Conservation (phyloP, 2,329 filamentous ascomycete genomes). For the Lecanosticta acicola region DNA sequence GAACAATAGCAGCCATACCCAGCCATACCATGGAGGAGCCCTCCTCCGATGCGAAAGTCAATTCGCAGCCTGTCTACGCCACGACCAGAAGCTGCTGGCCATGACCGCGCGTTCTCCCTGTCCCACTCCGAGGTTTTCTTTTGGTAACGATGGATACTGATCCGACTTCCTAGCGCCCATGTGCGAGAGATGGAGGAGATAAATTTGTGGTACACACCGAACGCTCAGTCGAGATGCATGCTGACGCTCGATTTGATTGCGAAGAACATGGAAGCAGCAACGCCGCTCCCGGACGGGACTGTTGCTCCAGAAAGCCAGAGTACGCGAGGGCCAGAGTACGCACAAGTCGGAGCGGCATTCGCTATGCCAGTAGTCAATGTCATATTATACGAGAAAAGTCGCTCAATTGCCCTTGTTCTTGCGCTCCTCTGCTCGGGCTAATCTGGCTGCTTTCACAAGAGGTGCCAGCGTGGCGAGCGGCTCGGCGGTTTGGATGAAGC, state of each 20-base stretch:
- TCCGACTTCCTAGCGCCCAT: conserved; percentile 9
- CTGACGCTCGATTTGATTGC: conserved; percentile 6
- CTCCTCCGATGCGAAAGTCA: no score
- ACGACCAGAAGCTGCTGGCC: no score
- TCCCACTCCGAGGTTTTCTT: no score
- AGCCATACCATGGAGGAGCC: no score
- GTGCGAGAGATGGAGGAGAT: not conserved
- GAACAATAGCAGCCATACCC: no score
- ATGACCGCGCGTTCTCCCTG: no score
- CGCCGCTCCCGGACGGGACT: not conserved
- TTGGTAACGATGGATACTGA: not conserved
- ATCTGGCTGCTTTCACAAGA: conserved; percentile 76
- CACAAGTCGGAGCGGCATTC: no score
- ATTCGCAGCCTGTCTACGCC: no score
- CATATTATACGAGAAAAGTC: not conserved
- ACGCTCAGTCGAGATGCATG: conserved; percentile 15
- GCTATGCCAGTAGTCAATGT: no score
- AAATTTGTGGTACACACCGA: conserved; percentile 13
- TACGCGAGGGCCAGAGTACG: no score
- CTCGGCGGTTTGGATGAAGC: conserved; percentile 49
- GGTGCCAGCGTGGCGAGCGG: conserved; percentile 67
- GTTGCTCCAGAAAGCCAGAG: not conserved
- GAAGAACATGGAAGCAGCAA: not conserved
- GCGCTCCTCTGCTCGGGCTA: conserved; percentile 74
- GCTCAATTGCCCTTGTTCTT: conserved; percentile 41